Percentiles rank a stretch among this genome's conserved stretches.
phyloP scores from a whole-genome alignment of 2,329 filamentous ascomycete genomes.

The Chaetomium sp. region DNA sequence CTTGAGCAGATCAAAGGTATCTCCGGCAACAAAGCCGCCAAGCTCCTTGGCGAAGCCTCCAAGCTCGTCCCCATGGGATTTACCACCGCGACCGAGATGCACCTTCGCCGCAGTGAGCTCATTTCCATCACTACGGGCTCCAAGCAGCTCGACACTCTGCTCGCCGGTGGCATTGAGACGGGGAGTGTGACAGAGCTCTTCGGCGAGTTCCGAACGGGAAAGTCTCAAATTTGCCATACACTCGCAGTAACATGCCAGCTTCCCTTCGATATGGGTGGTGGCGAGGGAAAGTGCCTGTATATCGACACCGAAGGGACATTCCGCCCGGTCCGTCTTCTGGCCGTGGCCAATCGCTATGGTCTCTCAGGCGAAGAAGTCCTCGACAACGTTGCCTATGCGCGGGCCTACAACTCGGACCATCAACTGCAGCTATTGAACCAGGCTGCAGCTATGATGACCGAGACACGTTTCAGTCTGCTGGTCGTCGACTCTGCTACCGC shows the following conservation, averaged over 20 bases:
- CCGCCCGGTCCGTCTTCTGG: constrained; percentile 79
- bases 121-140: constrained; percentile 98
- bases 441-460: constrained; percentile 98
- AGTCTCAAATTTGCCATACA: constrained; percentile 97
- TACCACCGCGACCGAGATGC: constrained; percentile 98
- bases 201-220: constrained; percentile 95
- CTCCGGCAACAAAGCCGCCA: constrained; percentile 91
- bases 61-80: constrained; percentile 99
- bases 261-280: constrained; percentile 97
- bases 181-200: constrained; percentile 98
- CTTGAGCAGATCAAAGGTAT: constrained; percentile 97
- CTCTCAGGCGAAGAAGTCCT: constrained; percentile 94
- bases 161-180: constrained; percentile 92
- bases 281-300: constrained; percentile 96
- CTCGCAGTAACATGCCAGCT: constrained; percentile 97
- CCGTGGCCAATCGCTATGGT: constrained; percentile 90
- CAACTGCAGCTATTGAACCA: constrained; percentile 92
- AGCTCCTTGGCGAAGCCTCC: constrained; percentile 74
- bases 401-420: constrained; percentile 97
- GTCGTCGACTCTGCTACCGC: constrained; percentile 95
- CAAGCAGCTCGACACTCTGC: constrained; percentile 90
- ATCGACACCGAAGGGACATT: constrained; percentile 99
- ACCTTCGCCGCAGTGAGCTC: constrained; percentile 88
- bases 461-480: constrained; percentile 92
- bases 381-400: constrained; percentile 96